Conservation (phyloP, 73 alveolate genomes). For the Urostyla sp. region DNA sequence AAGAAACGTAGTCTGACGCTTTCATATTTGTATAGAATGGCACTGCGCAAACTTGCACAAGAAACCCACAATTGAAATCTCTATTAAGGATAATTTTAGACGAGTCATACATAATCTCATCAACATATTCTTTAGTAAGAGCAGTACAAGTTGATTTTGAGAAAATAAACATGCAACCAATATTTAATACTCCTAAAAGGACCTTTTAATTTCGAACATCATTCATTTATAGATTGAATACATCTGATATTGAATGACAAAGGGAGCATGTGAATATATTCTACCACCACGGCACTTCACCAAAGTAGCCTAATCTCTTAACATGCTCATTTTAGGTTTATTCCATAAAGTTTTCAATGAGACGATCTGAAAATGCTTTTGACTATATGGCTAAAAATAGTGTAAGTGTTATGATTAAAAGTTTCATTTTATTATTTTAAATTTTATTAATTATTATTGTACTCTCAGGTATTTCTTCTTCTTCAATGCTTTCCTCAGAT, state of each 20-base stretch:
- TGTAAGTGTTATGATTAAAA: too few species aligned
- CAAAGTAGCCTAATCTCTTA: too few species aligned
- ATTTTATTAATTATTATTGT: too few species aligned
- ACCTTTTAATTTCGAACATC: constrained; percentile 9
- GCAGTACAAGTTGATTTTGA: constrained; percentile 21
- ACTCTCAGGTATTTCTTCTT: too few species aligned
- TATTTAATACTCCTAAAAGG: constrained; percentile 4
- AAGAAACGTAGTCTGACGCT: background rate
- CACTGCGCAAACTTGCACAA: constrained; percentile 6
- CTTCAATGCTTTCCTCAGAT: too few species aligned
- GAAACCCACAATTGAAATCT: background rate
- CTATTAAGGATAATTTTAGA: background rate
- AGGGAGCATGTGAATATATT: constrained; percentile 36
- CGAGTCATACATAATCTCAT: background rate
- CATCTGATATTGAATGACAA: background rate
- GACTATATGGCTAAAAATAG: too few species aligned
- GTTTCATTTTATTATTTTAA: too few species aligned
- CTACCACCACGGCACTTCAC: background rate
- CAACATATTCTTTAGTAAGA: background rate
- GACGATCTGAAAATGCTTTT: too few species aligned
- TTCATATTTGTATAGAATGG: background rate
- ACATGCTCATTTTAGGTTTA: too few species aligned
- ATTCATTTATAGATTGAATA: background rate
- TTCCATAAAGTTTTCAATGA: too few species aligned
- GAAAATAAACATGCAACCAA: background rate